A percentile compares a stretch with the other conserved stretches of the same genome.
Conservation (phyloP, 768 basidiomycete genomes). For the Boletellus ananiceps region DNA sequence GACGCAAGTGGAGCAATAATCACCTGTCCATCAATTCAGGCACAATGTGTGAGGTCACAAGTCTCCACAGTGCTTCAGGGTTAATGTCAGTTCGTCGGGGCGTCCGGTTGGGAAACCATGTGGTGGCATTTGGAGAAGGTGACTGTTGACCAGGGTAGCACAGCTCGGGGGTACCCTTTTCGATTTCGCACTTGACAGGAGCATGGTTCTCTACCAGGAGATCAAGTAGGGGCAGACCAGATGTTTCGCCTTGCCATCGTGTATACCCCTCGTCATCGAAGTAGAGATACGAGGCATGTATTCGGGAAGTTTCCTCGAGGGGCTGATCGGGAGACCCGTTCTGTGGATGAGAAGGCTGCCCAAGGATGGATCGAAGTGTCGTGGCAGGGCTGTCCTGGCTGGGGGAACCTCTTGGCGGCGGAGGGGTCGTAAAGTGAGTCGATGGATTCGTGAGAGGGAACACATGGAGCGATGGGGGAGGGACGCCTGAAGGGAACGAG, state of each 20-base stretch:
- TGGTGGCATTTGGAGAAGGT: conserved; percentile 34
- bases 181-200: conserved; percentile 34
- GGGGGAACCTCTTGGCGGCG: conserved; percentile 39
- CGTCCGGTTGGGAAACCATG: conserved; percentile 84
- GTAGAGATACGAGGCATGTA: conserved; percentile 79
- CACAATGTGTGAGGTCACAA: conserved; percentile 79
- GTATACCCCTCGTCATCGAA: conserved; percentile 86
- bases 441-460: conserved; percentile 81
- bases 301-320: conserved; percentile 54
- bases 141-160: conserved; percentile 31
- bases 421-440: conserved; percentile 58
- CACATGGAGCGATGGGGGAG: conserved; percentile 73
- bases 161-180: conserved; percentile 23
- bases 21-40: conserved; percentile 94
- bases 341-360: conserved; percentile 29
- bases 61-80: conserved; percentile 82
- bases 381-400: conserved; percentile 43
- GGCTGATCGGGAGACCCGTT: conserved; percentile 38
- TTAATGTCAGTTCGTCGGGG: conserved; percentile 73
- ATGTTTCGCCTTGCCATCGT: conserved; percentile 90
- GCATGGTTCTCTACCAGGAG: conserved; percentile 70
- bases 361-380: conserved; percentile 40
- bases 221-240: conserved; percentile 85
- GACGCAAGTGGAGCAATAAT: conserved; percentile 22
- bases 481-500: conserved; percentile 52